phyloP scores from a whole-genome alignment of 768 basidiomycete species.

The Mycena haematopus region DNA sequence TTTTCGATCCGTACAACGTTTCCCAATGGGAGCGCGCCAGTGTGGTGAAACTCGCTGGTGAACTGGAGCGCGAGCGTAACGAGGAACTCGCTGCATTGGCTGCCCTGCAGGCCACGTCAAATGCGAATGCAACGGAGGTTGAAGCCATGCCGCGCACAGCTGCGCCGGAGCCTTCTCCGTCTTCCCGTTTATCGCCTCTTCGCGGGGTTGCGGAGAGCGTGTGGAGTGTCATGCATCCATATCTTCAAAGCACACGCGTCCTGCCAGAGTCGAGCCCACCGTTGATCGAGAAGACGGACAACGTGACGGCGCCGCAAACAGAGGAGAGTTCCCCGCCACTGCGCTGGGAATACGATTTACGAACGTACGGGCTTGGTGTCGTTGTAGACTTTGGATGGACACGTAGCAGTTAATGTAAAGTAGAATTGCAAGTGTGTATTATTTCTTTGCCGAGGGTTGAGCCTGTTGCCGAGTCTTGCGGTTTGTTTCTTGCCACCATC shows the following conservation, averaged over 20 bases:
- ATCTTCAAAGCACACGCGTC: constrained; percentile 12
- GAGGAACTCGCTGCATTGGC: constrained; percentile 29
- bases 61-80: constrained; percentile 45
- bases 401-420: constrained; percentile 26
- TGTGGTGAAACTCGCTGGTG: constrained; percentile 53
- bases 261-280: constrained; percentile 6
- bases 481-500: constrained; percentile 21
- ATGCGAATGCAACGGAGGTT: constrained; percentile 19
- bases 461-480: not conserved
- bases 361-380: constrained; percentile 73
- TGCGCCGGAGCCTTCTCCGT: constrained; percentile 15
- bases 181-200: constrained; percentile 4
- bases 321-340: constrained; percentile 36
- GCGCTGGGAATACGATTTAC: constrained; percentile 71
- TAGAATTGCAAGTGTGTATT: constrained; percentile 3
- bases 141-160: constrained; percentile 24
- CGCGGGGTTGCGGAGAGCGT: constrained; percentile 14
- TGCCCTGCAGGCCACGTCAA: not conserved
- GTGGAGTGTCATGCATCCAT: constrained; percentile 21
- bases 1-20: constrained; percentile 82
- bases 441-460: constrained; percentile 11
- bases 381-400: constrained; percentile 81
- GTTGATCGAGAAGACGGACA: constrained; percentile 16
- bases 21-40: constrained; percentile 77
- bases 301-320: constrained; percentile 26